A percentile compares a stretch with the other conserved stretches of the same genome.
Conservation (phyloP, 176 grass and related monocot genomes). For the Zea luxurians region DNA sequence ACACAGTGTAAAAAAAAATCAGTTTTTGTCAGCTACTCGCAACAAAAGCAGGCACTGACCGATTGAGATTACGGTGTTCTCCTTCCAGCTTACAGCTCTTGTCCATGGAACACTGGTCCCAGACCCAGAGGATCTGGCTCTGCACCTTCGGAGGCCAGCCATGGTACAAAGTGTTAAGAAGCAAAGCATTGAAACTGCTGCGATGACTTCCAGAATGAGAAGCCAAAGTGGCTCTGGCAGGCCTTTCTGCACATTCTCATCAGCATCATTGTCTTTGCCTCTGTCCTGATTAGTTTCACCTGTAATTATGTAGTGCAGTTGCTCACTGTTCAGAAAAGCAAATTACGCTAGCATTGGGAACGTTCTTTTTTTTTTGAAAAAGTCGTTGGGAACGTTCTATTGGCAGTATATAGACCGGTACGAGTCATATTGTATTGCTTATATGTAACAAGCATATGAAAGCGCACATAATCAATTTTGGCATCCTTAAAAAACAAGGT, state of each 20-base stretch:
- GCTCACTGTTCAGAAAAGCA: conserved; percentile 3
- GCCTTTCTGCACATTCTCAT: conserved; percentile 33
- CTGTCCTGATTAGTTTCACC: conserved; percentile 53
- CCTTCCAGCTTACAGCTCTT: conserved; percentile 71
- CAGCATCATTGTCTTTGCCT: not conserved
- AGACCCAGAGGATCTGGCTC: conserved; percentile 46
- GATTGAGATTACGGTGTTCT: conserved; percentile 62
- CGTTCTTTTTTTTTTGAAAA: too few relatives aligned
- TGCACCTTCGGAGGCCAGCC: conserved; percentile 45
- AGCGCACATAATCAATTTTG: conserved; percentile 6
- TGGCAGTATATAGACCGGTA: not conserved
- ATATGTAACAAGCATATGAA: not conserved
- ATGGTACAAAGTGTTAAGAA: conserved; percentile 51
- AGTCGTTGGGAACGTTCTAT: not conserved
- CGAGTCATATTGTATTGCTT: not conserved
- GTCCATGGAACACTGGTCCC: conserved; percentile 34
- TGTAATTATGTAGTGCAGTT: conserved; percentile 42
- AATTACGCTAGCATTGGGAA: not conserved
- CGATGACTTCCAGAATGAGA: conserved; percentile 57
- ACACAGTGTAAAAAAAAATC: not conserved
- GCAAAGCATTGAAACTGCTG: conserved; percentile 47
- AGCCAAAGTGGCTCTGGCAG: conserved; percentile 71
- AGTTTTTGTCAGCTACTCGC: conserved; percentile 2
- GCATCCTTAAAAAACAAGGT: conserved; percentile 9
- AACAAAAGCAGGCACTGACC: conserved; percentile 49